Evolutionary conservation across 352 stramenopile species (phyloP).

Genomic region (Phytophthora chlamydospora): DNA sequence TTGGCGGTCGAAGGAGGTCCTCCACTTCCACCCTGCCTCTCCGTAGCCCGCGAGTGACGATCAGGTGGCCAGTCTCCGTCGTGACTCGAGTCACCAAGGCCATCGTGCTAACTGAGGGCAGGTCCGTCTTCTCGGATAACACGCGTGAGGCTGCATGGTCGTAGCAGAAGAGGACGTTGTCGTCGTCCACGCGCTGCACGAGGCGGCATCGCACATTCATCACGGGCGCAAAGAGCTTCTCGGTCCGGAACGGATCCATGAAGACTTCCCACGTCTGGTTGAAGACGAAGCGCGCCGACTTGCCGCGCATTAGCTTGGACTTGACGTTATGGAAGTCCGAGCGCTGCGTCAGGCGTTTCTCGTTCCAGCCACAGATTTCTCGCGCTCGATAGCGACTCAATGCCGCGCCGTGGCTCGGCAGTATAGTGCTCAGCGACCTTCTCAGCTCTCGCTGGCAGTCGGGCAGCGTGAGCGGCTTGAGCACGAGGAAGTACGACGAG

Average conservation of each 20-base stretch:
- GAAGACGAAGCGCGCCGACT: conserved; percentile 27
- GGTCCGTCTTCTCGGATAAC: conserved; percentile 33
- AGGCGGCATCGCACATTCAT: conserved; percentile 36
- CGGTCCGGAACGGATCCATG: conserved; percentile 29
- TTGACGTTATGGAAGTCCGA: conserved; percentile 36
- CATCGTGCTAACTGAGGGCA: conserved; percentile 29
- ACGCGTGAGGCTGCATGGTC: conserved; percentile 33
- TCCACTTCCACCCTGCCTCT: conserved; percentile 40
- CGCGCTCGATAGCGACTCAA: conserved; percentile 19
- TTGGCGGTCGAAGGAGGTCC: conserved; percentile 14
- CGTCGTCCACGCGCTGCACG: conserved; percentile 39
- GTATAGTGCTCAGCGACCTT: conserved; percentile 20
- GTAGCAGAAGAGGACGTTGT: conserved; percentile 42
- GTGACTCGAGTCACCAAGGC: conserved; percentile 31
- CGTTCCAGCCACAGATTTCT: conserved; percentile 39
- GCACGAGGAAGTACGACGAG: conserved; percentile 36
- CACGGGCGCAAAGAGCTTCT: conserved; percentile 32
- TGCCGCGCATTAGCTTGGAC: conserved; percentile 29
- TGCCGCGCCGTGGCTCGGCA: conserved; percentile 9
- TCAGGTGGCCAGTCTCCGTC: conserved; percentile 28
- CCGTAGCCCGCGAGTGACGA: conserved; percentile 45
- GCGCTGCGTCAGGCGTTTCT: conserved; percentile 28
- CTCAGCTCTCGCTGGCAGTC: conserved; percentile 26
- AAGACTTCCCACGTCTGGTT: conserved; percentile 39
- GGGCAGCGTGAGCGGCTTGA: conserved; percentile 32